phyloP scores from a whole-genome alignment of 306 rosid genomes.

The Cicer arietinum region DNA sequence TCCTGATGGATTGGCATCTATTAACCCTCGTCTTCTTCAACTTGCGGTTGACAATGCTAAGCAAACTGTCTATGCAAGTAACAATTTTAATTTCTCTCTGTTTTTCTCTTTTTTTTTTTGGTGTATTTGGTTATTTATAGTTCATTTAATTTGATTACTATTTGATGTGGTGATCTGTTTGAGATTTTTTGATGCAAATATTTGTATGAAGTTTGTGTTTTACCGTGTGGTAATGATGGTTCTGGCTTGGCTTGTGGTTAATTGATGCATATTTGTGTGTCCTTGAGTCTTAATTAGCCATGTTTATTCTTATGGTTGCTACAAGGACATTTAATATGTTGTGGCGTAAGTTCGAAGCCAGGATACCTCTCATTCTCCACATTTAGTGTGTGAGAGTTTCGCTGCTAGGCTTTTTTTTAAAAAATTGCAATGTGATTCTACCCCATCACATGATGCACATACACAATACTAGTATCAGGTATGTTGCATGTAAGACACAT shows the following conservation, averaged over 20 bases:
- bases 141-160: neutral
- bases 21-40: slow-evolving; percentile 73
- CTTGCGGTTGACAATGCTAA: slow-evolving; percentile 79
- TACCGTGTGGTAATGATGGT: slow-evolving; percentile 5
- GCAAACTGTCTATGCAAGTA: slow-evolving; percentile 64
- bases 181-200: slow-evolving; percentile 19
- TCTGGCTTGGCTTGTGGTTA: neutral
- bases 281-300: neutral
- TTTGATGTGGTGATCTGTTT: slow-evolving; percentile 3
- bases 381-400: no score
- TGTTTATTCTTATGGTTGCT: neutral
- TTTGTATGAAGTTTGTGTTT: neutral
- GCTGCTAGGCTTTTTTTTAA: no score
- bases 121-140: neutral
- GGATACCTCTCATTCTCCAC: no score
- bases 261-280: slow-evolving; percentile 23
- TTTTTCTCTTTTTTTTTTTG: neutral
- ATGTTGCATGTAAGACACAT: no score
- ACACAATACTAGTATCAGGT: no score
- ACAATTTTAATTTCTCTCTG: slow-evolving; percentile 24
- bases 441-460: no score
- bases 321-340: no score
- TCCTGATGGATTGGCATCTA: slow-evolving; percentile 70
- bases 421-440: no score
- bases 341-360: no score